These are phyloP conservation scores for Russula ochroleuca DNA, from an alignment of 768 basidiomycete species.

Conservation along the genomic window DNA sequence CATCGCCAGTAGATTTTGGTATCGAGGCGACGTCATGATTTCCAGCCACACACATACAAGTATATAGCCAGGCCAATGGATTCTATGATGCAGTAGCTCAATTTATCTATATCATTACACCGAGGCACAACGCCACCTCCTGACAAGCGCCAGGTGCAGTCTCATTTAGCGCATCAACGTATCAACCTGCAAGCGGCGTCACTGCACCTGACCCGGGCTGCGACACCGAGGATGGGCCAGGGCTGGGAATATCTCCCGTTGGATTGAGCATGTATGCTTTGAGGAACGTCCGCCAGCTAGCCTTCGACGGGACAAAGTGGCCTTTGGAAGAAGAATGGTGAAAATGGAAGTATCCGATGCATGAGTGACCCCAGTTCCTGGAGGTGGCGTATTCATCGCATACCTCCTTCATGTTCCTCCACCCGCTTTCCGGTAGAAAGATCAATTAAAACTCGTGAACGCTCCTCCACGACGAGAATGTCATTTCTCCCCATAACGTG, in stretches of 20 bases:
- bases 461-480: slow-evolving; percentile 66
- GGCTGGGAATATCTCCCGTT: slow-evolving; percentile 44
- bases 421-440: slow-evolving; percentile 56
- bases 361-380: background rate
- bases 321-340: slow-evolving; percentile 40
- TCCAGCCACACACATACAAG: slow-evolving; percentile 1
- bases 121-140: slow-evolving; percentile 14
- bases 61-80: background rate
- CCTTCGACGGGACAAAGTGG: slow-evolving; percentile 79
- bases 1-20: background rate
- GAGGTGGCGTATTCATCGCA: slow-evolving; percentile 26
- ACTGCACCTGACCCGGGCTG: slow-evolving; percentile 45
- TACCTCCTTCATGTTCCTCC: slow-evolving; percentile 78
- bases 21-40: slow-evolving; percentile 7
- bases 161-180: background rate
- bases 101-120: slow-evolving; percentile 2
- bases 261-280: slow-evolving; percentile 60
- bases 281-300: slow-evolving; percentile 71
- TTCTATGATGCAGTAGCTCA: slow-evolving; percentile 15
- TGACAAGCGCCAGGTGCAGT: slow-evolving; percentile 3
- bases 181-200: slow-evolving; percentile 37
- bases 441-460: slow-evolving; percentile 53
- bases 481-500: slow-evolving; percentile 78
- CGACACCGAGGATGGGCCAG: slow-evolving; percentile 35
- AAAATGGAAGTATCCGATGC: background rate